Percentiles rank a stretch among this genome's conserved stretches.
Evolutionary conservation across 495 filamentous ascomycete genomes (phyloP).

Genomic region (Pseudevernia furfuracea): DNA sequence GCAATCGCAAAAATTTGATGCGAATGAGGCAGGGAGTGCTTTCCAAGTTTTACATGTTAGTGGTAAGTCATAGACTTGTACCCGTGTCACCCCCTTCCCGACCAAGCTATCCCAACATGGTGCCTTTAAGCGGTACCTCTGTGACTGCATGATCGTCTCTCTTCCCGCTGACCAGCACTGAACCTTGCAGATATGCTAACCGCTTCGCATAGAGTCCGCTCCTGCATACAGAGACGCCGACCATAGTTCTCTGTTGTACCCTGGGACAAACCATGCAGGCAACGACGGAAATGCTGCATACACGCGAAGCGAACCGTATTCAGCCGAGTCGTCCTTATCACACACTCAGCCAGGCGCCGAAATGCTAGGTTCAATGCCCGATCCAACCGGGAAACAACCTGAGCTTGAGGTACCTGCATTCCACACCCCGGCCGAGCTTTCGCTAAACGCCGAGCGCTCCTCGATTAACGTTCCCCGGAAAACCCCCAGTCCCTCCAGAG

Average conservation of each 20-base stretch:
- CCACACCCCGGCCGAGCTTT: not conserved
- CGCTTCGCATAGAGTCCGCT: not conserved
- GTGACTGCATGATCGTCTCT: not conserved
- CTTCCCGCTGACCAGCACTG: not conserved
- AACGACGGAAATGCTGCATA: not conserved
- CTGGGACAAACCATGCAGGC: not conserved
- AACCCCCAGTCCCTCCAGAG: not conserved
- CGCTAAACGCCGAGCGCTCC: constrained; percentile 6
- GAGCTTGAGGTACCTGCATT: constrained; percentile 3
- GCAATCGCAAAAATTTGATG: not conserved
- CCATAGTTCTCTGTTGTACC: not conserved
- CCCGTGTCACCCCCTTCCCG: not conserved
- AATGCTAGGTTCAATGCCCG: not conserved
- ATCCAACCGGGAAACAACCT: not conserved
- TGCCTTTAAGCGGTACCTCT: not conserved
- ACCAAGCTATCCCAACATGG: not conserved
- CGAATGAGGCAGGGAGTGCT: not conserved
- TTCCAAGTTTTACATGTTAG: constrained; percentile 5
- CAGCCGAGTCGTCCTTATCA: not conserved
- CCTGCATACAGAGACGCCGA: not conserved
- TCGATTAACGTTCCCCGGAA: constrained; percentile 5
- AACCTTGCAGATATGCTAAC: not conserved
- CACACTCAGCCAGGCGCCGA: not conserved
- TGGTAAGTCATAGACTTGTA: not conserved
- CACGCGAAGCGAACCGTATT: not conserved